Evolutionary conservation across 768 basidiomycete genomes (phyloP).

Genomic region (Tricholomella constricta): DNA sequence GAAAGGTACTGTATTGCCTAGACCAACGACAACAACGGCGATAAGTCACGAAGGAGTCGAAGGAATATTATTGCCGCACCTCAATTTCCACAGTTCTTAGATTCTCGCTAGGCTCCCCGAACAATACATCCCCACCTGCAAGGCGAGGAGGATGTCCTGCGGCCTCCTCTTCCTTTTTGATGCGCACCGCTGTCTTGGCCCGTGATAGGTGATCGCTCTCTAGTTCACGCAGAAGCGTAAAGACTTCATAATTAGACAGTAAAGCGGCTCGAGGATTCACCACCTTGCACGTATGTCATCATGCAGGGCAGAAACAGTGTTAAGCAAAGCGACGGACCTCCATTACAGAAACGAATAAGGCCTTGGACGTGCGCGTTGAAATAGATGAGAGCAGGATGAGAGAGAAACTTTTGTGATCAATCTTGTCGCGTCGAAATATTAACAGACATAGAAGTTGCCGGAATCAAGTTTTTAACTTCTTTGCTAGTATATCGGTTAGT

Average conservation of each 20-base stretch:
- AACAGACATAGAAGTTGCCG: too few relatives aligned
- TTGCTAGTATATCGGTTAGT: too few relatives aligned
- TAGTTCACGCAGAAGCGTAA: slow-evolving; percentile 73
- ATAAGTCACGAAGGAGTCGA: neutral
- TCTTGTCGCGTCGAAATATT: too few relatives aligned
- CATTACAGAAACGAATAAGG: neutral
- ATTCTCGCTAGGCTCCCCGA: slow-evolving; percentile 69
- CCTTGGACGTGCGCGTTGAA: neutral
- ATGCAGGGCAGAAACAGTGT: neutral
- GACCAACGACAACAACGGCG: neutral
- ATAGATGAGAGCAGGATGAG: too few relatives aligned
- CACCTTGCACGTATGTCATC: slow-evolving; percentile 42
- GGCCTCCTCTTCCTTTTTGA: slow-evolving; percentile 77
- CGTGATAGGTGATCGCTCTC: slow-evolving; percentile 73
- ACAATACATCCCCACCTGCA: slow-evolving; percentile 2
- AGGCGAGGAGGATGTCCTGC: slow-evolving; percentile 29
- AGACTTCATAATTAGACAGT: slow-evolving; percentile 87
- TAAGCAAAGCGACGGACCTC: neutral
- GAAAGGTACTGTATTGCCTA: slow-evolving; percentile 88
- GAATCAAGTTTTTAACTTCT: too few relatives aligned
- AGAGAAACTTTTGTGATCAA: slow-evolving; percentile 9
- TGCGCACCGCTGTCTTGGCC: slow-evolving; percentile 66
- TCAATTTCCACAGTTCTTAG: slow-evolving; percentile 85
- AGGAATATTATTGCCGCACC: slow-evolving; percentile 40
- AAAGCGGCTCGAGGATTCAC: slow-evolving; percentile 74